These are phyloP conservation scores for Phytophthora syringae DNA, from an alignment of 352 stramenopile species.

Conservation along the genomic window DNA sequence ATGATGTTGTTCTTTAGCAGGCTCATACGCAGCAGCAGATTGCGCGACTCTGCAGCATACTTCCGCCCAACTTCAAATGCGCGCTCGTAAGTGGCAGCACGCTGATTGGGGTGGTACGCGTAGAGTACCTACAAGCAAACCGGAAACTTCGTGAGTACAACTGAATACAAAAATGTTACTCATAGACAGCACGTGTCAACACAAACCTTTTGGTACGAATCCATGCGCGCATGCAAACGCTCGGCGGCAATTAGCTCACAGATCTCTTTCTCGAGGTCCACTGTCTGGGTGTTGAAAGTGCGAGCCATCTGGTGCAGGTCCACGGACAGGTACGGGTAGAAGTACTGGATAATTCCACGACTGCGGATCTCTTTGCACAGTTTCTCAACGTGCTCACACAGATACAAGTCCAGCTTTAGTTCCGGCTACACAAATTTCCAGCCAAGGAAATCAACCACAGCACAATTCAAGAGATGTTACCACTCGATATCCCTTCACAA, in stretches of 20 bases:
- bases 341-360: constrained; percentile 90
- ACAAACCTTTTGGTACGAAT: constrained; percentile 88
- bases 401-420: constrained; percentile 81
- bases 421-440: constrained; percentile 50
- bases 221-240: constrained; percentile 84
- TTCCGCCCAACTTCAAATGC: constrained; percentile 84
- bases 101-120: constrained; percentile 81
- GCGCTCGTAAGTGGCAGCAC: constrained; percentile 76
- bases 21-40: constrained; percentile 86
- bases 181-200: background rate
- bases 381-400: constrained; percentile 74
- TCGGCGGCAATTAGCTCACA: constrained; percentile 76
- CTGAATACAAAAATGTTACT: background rate
- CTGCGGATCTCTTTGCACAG: constrained; percentile 86
- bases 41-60: constrained; percentile 83
- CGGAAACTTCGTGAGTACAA: background rate
- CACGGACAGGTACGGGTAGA: constrained; percentile 88
- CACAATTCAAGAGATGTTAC: background rate
- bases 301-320: constrained; percentile 87
- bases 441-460: constrained; percentile 3
- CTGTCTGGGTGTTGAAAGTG: constrained; percentile 76
- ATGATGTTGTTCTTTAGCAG: constrained; percentile 88
- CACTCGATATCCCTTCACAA: background rate
- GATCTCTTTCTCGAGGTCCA: constrained; percentile 78
- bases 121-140: constrained; percentile 65